Conservation (phyloP, 345 rosid genomes). For the Abelmoschus esculentus region DNA sequence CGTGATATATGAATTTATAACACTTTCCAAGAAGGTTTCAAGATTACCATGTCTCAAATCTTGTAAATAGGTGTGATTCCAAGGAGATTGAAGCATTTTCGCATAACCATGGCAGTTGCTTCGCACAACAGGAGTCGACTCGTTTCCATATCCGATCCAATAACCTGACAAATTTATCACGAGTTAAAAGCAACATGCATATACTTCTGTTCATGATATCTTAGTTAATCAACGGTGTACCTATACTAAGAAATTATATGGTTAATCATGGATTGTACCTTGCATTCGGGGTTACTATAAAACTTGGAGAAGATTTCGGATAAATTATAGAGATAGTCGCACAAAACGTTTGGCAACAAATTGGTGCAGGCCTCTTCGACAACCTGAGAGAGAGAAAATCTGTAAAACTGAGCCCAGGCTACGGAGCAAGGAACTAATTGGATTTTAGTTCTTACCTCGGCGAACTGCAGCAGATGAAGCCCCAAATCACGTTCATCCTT, state of each 20-base stretch:
- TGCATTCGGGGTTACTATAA: slow-evolving; percentile 63
- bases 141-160: slow-evolving; percentile 68
- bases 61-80: slow-evolving; percentile 84
- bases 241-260: not conserved
- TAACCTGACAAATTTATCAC: slow-evolving; percentile 48
- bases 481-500: slow-evolving; percentile 65
- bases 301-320: slow-evolving; percentile 74
- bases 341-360: slow-evolving; percentile 63
- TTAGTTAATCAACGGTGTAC: not conserved
- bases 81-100: slow-evolving; percentile 80
- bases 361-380: slow-evolving; percentile 80
- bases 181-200: not conserved
- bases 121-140: slow-evolving; percentile 79
- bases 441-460: slow-evolving; percentile 42
- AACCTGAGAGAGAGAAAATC: slow-evolving; percentile 34
- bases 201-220: no score
- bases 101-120: slow-evolving; percentile 86
- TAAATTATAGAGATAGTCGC: slow-evolving; percentile 70
- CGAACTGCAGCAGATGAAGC: slow-evolving; percentile 80
- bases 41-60: slow-evolving; percentile 31
- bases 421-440: not conserved
- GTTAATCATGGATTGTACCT: slow-evolving; percentile 31
- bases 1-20: not conserved
- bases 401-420: not conserved
- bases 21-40: not conserved